Conservation (phyloP, 2,329 filamentous ascomycete genomes). For the Periconia sp. region DNA sequence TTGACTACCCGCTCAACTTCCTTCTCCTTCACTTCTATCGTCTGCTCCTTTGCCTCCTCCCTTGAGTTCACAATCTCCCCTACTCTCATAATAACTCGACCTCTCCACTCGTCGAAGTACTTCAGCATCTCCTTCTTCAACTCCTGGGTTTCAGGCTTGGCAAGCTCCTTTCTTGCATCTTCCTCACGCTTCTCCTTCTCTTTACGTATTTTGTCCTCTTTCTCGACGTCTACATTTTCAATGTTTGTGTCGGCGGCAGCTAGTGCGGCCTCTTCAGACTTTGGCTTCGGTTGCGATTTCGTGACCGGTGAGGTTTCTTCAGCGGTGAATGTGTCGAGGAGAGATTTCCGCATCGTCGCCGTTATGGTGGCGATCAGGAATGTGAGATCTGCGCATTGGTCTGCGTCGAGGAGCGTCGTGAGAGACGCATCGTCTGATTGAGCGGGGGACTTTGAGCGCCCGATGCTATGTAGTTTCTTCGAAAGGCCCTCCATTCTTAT, state of each 20-base stretch:
- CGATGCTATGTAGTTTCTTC: slow-evolving; percentile 43
- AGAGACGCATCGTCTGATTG: slow-evolving; percentile 45
- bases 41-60: slow-evolving; percentile 40
- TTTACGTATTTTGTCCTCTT: slow-evolving; percentile 39
- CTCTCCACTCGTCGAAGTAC: slow-evolving; percentile 83
- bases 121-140: slow-evolving; percentile 72
- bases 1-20: slow-evolving; percentile 37
- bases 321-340: slow-evolving; percentile 50
- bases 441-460: slow-evolving; percentile 33
- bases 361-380: slow-evolving; percentile 56
- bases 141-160: slow-evolving; percentile 61
- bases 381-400: slow-evolving; percentile 55
- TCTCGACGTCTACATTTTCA: slow-evolving; percentile 31
- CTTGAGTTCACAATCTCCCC: slow-evolving; percentile 65
- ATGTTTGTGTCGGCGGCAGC: slow-evolving; percentile 29
- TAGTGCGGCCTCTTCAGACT: slow-evolving; percentile 30
- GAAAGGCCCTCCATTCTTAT: slow-evolving; percentile 36
- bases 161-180: slow-evolving; percentile 56
- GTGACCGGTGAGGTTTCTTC: slow-evolving; percentile 28
- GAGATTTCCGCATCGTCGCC: slow-evolving; percentile 53
- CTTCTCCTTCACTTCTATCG: slow-evolving; percentile 23
- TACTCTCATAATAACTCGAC: slow-evolving; percentile 71
- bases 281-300: slow-evolving; percentile 12
- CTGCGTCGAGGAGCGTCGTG: slow-evolving; percentile 52
- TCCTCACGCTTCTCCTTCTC: slow-evolving; percentile 36